Percentiles rank a stretch among this genome's conserved stretches.
Evolutionary conservation across 768 basidiomycete species (phyloP).

Genomic region (Panellus pusillus): DNA sequence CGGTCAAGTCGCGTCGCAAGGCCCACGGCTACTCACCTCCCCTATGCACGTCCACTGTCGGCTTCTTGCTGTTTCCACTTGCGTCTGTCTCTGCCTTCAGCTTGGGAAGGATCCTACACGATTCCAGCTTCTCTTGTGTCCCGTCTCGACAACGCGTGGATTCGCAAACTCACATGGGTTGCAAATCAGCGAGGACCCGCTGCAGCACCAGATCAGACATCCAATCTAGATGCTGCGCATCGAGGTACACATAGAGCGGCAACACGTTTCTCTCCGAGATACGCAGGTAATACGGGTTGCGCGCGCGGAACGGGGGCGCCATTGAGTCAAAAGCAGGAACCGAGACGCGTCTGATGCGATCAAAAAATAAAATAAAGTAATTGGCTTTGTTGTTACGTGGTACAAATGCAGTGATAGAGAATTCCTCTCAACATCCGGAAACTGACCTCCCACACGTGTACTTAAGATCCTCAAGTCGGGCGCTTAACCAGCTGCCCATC

Average conservation of each 20-base stretch:
- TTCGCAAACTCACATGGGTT: constrained; percentile 54
- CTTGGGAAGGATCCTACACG: constrained; percentile 63
- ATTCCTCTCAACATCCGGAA: too few species aligned
- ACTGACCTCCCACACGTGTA: too few species aligned
- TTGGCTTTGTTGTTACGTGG: too few species aligned
- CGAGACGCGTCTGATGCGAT: background rate
- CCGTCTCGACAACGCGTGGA: background rate
- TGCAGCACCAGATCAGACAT: constrained; percentile 85
- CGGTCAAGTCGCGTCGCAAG: background rate
- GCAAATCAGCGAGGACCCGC: constrained; percentile 75
- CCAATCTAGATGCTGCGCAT: constrained; percentile 86
- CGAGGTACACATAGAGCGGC: constrained; percentile 88
- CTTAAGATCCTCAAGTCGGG: too few species aligned
- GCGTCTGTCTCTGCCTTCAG: constrained; percentile 58
- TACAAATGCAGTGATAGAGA: too few species aligned
- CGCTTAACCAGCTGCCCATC: too few species aligned
- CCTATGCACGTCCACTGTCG: constrained; percentile 79
- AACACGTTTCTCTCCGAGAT: constrained; percentile 71
- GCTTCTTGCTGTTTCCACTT: constrained; percentile 53
- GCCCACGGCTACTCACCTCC: constrained; percentile 55
- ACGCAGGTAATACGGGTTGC: constrained; percentile 83
- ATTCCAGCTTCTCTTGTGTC: background rate
- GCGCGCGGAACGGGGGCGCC: constrained; percentile 27
- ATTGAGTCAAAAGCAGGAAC: background rate
- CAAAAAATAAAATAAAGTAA: background rate